phyloP scores from a whole-genome alignment of 2,329 filamentous ascomycete species.

The Elsinoe fawcettii region DNA sequence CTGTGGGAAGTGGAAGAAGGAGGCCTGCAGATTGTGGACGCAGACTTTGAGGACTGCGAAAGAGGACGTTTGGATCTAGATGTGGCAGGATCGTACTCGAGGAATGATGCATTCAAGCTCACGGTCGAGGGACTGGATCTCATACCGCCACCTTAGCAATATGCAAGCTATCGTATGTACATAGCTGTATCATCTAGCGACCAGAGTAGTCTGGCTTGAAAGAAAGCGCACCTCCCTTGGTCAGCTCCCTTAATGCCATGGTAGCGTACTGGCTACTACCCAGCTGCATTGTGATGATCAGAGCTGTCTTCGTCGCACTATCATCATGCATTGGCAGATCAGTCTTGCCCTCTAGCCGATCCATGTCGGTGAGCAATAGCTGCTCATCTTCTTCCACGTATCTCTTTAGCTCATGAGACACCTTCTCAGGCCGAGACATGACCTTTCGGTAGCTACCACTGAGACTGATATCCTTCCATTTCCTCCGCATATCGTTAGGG shows the following conservation, averaged over 20 bases:
- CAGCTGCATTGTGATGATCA: conserved; percentile 67
- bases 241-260: conserved; percentile 72
- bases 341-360: conserved; percentile 46
- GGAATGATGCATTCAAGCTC: conserved; percentile 57
- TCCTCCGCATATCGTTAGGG: conserved; percentile 77
- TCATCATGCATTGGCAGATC: conserved; percentile 18
- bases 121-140: conserved; percentile 54
- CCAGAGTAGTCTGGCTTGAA: conserved; percentile 52
- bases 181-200: conserved; percentile 5
- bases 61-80: conserved; percentile 75
- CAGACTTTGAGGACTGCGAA: conserved; percentile 83
- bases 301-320: conserved; percentile 36
- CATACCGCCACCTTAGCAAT: conserved; percentile 45
- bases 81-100: conserved; percentile 75
- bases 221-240: conserved; percentile 56
- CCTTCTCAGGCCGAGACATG: conserved; percentile 59
- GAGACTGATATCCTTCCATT: conserved; percentile 79
- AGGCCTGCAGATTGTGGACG: conserved; percentile 60
- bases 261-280: conserved; percentile 78
- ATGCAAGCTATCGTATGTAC: background rate
- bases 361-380: conserved; percentile 80
- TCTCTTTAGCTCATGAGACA: conserved; percentile 59
- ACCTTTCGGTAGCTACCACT: conserved; percentile 83
- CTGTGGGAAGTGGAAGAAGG: conserved; percentile 70
- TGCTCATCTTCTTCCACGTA: conserved; percentile 71